phyloP scores from a whole-genome alignment of 805 yeast species.

The Sugiyamaella chiloensis region DNA sequence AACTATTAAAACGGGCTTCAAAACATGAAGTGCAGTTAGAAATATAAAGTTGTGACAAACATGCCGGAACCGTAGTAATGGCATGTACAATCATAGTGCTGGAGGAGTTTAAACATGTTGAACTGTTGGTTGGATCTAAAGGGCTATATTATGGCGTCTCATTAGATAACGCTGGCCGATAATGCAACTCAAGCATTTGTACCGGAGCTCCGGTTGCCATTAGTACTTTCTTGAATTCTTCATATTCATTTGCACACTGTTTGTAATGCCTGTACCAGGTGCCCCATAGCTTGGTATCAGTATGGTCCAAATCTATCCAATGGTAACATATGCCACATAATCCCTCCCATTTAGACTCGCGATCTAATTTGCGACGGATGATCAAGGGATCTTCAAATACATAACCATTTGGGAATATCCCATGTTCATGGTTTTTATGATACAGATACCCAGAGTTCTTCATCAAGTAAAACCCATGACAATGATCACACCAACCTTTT shows the following conservation, averaged over 20 bases:
- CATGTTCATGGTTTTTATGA: constrained; percentile 29
- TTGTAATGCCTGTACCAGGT: constrained; percentile 29
- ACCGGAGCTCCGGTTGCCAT: constrained; percentile 25
- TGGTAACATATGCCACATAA: constrained; percentile 29
- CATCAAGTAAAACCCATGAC: constrained; percentile 16
- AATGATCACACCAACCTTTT: constrained; percentile 27
- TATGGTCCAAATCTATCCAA: constrained; percentile 28
- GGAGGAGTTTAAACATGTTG: too few species aligned
- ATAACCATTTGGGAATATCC: constrained; percentile 25
- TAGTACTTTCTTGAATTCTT: constrained; percentile 23
- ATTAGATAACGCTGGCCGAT: constrained; percentile 10
- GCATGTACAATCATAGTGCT: too few species aligned
- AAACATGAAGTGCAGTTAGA: too few species aligned
- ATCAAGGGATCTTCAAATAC: constrained; percentile 27
- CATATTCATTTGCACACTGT: constrained; percentile 26
- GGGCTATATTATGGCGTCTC: too few species aligned
- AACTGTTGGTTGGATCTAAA: too few species aligned
- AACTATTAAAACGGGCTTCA: too few species aligned
- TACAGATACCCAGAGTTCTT: constrained; percentile 27
- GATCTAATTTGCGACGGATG: constrained; percentile 22
- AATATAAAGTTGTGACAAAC: too few species aligned
- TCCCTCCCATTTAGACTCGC: constrained; percentile 26
- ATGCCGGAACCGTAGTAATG: too few species aligned
- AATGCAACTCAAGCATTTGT: constrained; percentile 22
- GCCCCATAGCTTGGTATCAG: constrained; percentile 23